Conservation (phyloP, 1,284 basidiomycete genomes). For the Somion occarium region DNA sequence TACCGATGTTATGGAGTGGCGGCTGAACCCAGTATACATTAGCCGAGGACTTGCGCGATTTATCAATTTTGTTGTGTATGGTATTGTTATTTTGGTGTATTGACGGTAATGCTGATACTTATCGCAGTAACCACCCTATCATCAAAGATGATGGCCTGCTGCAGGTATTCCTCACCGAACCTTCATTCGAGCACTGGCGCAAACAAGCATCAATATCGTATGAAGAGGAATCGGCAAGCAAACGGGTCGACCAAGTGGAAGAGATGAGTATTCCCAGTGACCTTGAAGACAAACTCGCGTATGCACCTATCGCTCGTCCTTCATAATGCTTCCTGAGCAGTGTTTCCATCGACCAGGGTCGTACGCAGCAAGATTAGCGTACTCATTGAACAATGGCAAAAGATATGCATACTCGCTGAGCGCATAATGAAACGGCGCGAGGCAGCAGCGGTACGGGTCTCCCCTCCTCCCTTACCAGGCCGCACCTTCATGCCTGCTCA, state of each 20-base stretch:
- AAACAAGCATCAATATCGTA: constrained; percentile 68
- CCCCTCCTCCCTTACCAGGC: constrained; percentile 48
- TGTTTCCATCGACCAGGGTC: constrained; percentile 35
- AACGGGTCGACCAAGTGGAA: constrained; percentile 77
- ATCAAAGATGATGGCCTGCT: constrained; percentile 84
- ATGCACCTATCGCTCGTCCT: constrained; percentile 31
- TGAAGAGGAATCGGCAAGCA: constrained; percentile 84
- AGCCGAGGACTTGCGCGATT: constrained; percentile 83
- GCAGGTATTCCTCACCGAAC: constrained; percentile 75
- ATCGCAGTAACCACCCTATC: constrained; percentile 79
- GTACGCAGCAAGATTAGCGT: constrained; percentile 68
- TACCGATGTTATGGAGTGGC: background rate
- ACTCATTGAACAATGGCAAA: constrained; percentile 87
- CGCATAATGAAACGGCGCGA: constrained; percentile 82
- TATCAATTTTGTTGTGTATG: constrained; percentile 73
- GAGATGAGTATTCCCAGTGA: constrained; percentile 92
- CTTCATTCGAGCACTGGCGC: constrained; percentile 82
- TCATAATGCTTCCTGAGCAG: constrained; percentile 4
- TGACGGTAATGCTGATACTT: constrained; percentile 7
- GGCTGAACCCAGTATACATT: background rate
- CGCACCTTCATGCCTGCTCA: constrained; percentile 63
- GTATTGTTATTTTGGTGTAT: constrained; percentile 10
- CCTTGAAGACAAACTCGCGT: constrained; percentile 84
- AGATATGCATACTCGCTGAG: constrained; percentile 81
- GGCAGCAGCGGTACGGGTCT: constrained; percentile 79